Evolutionary conservation across 306 rosid genomes (phyloP).

Genomic region (Abrus pulchellus): DNA sequence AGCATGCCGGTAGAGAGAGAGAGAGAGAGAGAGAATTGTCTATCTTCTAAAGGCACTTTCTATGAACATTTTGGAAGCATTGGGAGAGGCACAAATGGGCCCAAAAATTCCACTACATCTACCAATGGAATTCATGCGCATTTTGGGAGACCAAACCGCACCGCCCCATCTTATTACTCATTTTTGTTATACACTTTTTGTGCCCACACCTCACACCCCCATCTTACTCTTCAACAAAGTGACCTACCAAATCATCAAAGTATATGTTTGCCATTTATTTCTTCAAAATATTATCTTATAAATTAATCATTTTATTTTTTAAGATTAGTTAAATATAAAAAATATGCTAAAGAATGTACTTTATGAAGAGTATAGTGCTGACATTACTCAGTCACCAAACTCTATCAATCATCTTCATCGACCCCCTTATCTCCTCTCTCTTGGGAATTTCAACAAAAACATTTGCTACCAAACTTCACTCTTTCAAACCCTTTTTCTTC

Average conservation of each 20-base stretch:
- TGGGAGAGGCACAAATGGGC: slow-evolving; percentile 12
- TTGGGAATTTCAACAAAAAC: not conserved
- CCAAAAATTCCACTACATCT: slow-evolving; percentile 60
- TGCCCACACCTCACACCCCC: not conserved
- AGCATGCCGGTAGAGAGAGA: slow-evolving; percentile 2
- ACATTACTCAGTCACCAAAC: not conserved
- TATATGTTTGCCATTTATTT: too few species aligned
- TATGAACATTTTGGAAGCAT: slow-evolving; percentile 46
- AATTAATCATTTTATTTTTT: too few species aligned
- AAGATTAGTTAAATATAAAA: too few species aligned
- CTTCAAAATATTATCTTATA: too few species aligned
- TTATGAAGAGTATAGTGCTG: too few species aligned
- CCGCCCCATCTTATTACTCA: slow-evolving; percentile 63
- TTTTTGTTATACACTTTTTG: slow-evolving; percentile 37
- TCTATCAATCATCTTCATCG: slow-evolving; percentile 5
- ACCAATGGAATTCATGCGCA: slow-evolving; percentile 57
- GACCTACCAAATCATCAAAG: slow-evolving; percentile 13
- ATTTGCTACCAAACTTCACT: slow-evolving; percentile 43
- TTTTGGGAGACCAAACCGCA: slow-evolving; percentile 56
- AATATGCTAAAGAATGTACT: too few species aligned
- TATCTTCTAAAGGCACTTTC: not conserved
- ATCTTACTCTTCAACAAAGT: not conserved
- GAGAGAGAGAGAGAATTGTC: not conserved
- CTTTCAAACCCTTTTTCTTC: not conserved
- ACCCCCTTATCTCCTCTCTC: not conserved